Evolutionary conservation across 2,329 filamentous ascomycete species (phyloP), one percentile per base, ranked within the genome.

Genomic region (Alternaria sp.): DNA sequence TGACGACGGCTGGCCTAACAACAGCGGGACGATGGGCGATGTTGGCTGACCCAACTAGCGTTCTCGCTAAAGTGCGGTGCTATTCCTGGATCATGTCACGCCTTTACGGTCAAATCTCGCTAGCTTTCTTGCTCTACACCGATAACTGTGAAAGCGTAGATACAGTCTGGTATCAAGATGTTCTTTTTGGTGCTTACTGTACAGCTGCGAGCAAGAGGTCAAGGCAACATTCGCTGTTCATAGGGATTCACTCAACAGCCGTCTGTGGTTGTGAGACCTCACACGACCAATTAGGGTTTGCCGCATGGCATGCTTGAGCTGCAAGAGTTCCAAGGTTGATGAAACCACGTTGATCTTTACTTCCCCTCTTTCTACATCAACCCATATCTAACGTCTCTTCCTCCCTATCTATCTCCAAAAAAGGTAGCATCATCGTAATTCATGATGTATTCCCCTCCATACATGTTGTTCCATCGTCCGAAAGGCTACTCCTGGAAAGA

Each of bases 1-100:
- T 65, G 66, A 65, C 44, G 66, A 65, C 44, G 30, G 60, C 46
- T 43, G 58, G 33, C 49, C 57, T 41, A 41, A 51, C 59, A 58
- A 65, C 20, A 59, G 55, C 60, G 58, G 60, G 60, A 61, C 54
- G 62, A 43, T 47, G 53, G 37, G 9, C 37, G 37, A 41, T 41
- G 37, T 41, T 41, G 37, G 37, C 56, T 63, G 55, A 58, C 57
- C 58, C 46, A 53, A 25, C 47, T 60, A 55, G 56, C 46, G 41
- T 26, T 26, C 55, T 62, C 62, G 64, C 64, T 62, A 62, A 58
- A 37, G 20, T 50, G 49, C 12, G 23, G 43, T 50, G 57, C 61
- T 66, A 66, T 64, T 66, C 47, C 58, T 44, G 46, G 61, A 45
- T 33, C 54, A 46, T 18, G 51, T 30, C 33, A 57, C 59, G 26